phyloP scores from a whole-genome alignment of 2,329 filamentous ascomycete genomes.

The Xylaria arbuscula region DNA sequence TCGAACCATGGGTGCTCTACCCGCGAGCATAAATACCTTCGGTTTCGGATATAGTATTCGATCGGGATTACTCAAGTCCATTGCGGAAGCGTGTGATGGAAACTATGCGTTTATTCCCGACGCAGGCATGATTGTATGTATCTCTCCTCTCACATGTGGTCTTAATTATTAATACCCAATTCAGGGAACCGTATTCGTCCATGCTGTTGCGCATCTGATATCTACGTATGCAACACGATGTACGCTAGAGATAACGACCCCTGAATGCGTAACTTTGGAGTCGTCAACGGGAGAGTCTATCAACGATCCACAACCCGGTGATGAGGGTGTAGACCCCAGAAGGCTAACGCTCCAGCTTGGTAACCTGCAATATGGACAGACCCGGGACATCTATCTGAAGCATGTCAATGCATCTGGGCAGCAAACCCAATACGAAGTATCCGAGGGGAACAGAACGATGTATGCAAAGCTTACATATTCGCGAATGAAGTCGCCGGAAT shows the following conservation, averaged over 20 bases:
- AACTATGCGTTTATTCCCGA: slow-evolving; percentile 72
- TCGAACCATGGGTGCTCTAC: slow-evolving; percentile 53
- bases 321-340: slow-evolving; percentile 26
- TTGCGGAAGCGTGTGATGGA: slow-evolving; percentile 67
- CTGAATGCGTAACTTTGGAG: slow-evolving; percentile 52
- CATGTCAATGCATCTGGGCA: slow-evolving; percentile 37
- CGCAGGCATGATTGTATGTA: slow-evolving; percentile 66
- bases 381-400: slow-evolving; percentile 64
- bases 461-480: slow-evolving; percentile 52
- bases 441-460: slow-evolving; percentile 46
- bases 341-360: slow-evolving; percentile 58
- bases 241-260: slow-evolving; percentile 56
- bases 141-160: neutral
- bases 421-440: slow-evolving; percentile 7
- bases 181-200: slow-evolving; percentile 68
- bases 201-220: slow-evolving; percentile 70
- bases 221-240: slow-evolving; percentile 65
- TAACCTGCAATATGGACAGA: slow-evolving; percentile 70
- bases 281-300: slow-evolving; percentile 56
- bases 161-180: slow-evolving; percentile 19
- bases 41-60: slow-evolving; percentile 63
- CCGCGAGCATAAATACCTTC: slow-evolving; percentile 63
- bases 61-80: slow-evolving; percentile 68
- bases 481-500: slow-evolving; percentile 37
- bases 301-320: slow-evolving; percentile 46